phyloP scores from a whole-genome alignment of 2,329 filamentous ascomycete genomes.

The Ophiosphaerella narmari region DNA sequence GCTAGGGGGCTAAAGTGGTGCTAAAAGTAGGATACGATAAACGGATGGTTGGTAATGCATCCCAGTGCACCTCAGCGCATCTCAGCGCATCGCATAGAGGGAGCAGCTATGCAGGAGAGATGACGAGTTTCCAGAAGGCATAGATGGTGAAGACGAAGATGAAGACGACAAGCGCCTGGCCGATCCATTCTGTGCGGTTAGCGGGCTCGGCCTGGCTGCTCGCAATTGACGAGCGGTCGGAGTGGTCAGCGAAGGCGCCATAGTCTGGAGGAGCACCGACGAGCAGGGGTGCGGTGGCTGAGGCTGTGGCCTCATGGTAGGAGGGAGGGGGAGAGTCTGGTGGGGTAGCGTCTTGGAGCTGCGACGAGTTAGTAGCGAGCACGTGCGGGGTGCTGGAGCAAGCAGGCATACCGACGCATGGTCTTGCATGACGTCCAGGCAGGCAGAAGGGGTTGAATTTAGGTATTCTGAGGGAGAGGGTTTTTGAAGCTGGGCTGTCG shows the following conservation, averaged over 20 bases:
- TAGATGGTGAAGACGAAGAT: constrained; percentile 37
- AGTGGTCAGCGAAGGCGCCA: constrained; percentile 33
- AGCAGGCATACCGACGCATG: constrained; percentile 6
- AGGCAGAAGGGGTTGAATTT: neutral
- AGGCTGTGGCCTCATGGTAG: constrained; percentile 38
- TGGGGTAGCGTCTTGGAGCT: constrained; percentile 6
- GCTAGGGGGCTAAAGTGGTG: neutral
- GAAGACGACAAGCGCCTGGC: constrained; percentile 32
- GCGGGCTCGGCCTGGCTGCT: constrained; percentile 27
- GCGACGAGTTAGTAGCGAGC: neutral
- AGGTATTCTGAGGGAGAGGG: neutral
- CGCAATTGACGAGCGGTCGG: constrained; percentile 34
- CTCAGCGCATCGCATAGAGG: too few relatives aligned
- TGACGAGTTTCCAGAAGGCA: constrained; percentile 36
- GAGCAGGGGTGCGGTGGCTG: constrained; percentile 31
- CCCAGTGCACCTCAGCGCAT: too few relatives aligned
- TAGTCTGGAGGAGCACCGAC: constrained; percentile 37
- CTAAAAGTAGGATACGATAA: neutral
- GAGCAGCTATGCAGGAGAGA: constrained; percentile 16
- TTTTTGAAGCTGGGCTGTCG: too few relatives aligned
- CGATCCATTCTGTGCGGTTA: constrained; percentile 33
- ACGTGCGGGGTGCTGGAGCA: neutral
- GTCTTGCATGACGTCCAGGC: constrained; percentile 13
- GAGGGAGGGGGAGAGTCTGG: constrained; percentile 40
- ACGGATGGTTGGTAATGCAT: too few relatives aligned